Base-by-base conservation (phyloP, 106 monocot genomes). In the Apostasia shenzhenica region DNA sequence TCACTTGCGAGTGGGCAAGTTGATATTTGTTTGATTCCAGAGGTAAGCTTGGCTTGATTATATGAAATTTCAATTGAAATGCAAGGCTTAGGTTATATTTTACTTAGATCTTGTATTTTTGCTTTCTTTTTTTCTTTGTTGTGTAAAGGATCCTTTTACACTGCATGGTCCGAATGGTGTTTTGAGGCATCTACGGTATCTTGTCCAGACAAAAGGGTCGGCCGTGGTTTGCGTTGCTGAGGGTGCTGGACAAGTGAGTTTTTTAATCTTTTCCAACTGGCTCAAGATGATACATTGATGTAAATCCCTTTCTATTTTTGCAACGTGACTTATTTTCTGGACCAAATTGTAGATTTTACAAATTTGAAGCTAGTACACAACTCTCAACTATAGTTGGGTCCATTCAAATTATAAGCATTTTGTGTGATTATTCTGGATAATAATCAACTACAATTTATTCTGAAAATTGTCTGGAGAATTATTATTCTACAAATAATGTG, bases 1-100 rank as follows among this genome's bases (percentile, higher is more conserved):
- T 76, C 94, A 50, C 83, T 95, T 55, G 77, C 94, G n/a, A 95
- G 94, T 76, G 94, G 94, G 42, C 94, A 95, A 71, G 80, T 88
- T 9, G 94, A 95, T 81, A 65, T 91, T 40, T 95, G 94, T 57
- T 75, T 95, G 62, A 95, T 95, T 53, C 94, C 94, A 63, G 94
- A 95, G 91, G 94, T 95, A 69, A 50, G 38, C 41, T 54, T 12
- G 55, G 26, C 2, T 14, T 47, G 13, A 7, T 45, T 69, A 45
- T 9, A 58, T 14, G 6, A 45, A 8, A 6, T 14, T 5, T 7
- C 43, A 71, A 0, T 55, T 6, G 40, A 6, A 69, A 67, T 14
- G 76, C 70, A 78, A 86, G 86, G 79, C 71, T 2, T 76, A 83
- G 38, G 81, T 83, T 61, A 76, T 11, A 38, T 60, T 41, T 70